Evolutionary conservation across 176 grass and related monocot genomes (phyloP).

Genomic region (Carex pumila): DNA sequence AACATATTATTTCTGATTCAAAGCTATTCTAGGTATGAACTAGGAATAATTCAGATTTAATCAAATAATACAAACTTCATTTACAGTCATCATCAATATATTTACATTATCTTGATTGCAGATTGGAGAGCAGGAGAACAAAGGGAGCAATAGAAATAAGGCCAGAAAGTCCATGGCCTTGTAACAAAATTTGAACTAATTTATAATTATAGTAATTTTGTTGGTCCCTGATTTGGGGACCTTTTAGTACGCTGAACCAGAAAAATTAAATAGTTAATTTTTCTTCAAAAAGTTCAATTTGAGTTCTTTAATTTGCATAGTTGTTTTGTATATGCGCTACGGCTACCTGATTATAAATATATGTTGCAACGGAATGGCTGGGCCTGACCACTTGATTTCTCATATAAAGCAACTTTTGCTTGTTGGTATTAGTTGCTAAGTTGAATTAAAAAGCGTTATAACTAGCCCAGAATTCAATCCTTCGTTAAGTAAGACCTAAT

Average conservation of each 20-base stretch:
- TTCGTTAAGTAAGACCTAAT: background rate
- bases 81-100: background rate
- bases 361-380: background rate
- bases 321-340: background rate
- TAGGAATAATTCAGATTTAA: background rate
- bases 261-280: background rate
- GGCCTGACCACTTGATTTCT: background rate
- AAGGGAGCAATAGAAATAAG: background rate
- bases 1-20: background rate
- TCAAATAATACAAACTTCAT: background rate
- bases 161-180: conserved; percentile 1
- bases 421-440: background rate
- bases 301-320: background rate
- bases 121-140: background rate
- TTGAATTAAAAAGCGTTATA: background rate
- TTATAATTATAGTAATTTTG: conserved; percentile 6
- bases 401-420: background rate
- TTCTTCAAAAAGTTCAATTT: conserved; percentile 4
- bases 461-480: background rate
- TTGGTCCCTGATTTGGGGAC: background rate
- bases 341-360: background rate
- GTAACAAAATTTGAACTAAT: background rate
- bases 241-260: background rate
- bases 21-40: background rate
- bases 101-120: conserved; percentile 6